Base-by-base conservation (phyloP, 192 early-diverging fungal genomes). In the Phlyctochytrium arcticum region DNA sequence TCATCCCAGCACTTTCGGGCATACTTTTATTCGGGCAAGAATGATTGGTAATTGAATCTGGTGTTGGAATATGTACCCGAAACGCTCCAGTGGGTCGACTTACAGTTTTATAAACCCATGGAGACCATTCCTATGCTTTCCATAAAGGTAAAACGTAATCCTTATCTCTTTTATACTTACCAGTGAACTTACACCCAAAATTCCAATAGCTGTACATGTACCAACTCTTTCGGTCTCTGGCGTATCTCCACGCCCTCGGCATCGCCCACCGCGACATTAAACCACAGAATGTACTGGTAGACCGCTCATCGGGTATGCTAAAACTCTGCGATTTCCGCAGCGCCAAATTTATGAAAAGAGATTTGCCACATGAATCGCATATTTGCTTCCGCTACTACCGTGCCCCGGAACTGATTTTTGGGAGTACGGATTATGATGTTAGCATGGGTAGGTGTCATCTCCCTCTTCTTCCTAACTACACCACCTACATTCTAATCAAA, bases 201-300 rank as follows among this genome's bases (percentile, higher is more conserved):
- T n/a, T n/a, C n/a, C n/a, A n/a, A 19, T 27, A 83, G 88, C 80
- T 97, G 53, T 99, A 95, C 79, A 96, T 97, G 89, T 99, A 99
- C 78, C 96, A 99, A 73, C 76, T 98, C 53, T 93, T 96, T 86
- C 81, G 96, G 64, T 92, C 95, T 67, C 79, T 99, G 51, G 93
- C 94, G 48, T 99, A 96, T 72, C 92, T 93, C 72, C 96, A 99
- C 74, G 87, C 91, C 36, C 79, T 95, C 47, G 96, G 95, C 27
- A 97, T 99, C 68, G 98, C 95, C 79, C 96, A 99, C 69, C 88
- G 96, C 62, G 96, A 99, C 74, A 98, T 99, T 71, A 99, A 99
- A 79, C 96, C 96, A 56, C 96, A 98, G 75, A 99, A 99, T 72
- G 75, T 99, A 73, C 81, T 99, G 53, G 78, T 99, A 35, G 90